Evolutionary conservation across 805 yeast species (phyloP), one percentile per base, ranked within the genome.

Genomic region (Wickerhamiella hasegawae): DNA sequence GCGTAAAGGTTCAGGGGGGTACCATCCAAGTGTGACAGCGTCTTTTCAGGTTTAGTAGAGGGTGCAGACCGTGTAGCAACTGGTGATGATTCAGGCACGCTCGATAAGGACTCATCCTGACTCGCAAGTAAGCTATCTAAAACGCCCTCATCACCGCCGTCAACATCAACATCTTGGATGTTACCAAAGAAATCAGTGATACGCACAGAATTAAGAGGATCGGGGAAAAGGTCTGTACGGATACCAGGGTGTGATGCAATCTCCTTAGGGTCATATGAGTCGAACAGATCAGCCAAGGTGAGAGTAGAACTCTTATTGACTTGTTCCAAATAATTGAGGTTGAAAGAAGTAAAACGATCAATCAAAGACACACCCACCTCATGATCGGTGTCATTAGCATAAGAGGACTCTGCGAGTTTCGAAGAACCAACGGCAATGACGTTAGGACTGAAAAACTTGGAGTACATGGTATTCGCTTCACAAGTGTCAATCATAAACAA

Each of bases 401-500:
- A 90, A 2, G 94, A 82, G 34, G 87, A 75, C 57, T 90, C 95
- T 37, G 78, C 94, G 5, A 82, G 43, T 44, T 69, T 78, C 8
- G 93, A 79, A 1, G 95, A 83, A 0, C 98, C 99, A 24, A 87
- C 92, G 1, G 95, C 82, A 35, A 90, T 58, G 31, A 90, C 72
- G 53, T 90, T 84, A 23, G 98, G 97, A 8, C 94, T 78, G 53
- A 83, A 84, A 51, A 87, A 74, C 50, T 78, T 71, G 38, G 92
- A 76, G 59, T 79, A 90, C 98, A 90, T 87, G 12, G 98, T 83
- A 58, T 87, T 90, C 18, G 98, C 98, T 62, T 90, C 98, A 53
- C 99, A 90, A 0, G 99, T 90, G 56, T 90, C 99, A 44, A 90
- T 79, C 97, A 90, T 90, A 59, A 90, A 90, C 52, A 90, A 73